These are phyloP conservation scores for Bipolaris zeicola DNA, from an alignment of 2,329 filamentous ascomycete genomes.

Conservation along the genomic window DNA sequence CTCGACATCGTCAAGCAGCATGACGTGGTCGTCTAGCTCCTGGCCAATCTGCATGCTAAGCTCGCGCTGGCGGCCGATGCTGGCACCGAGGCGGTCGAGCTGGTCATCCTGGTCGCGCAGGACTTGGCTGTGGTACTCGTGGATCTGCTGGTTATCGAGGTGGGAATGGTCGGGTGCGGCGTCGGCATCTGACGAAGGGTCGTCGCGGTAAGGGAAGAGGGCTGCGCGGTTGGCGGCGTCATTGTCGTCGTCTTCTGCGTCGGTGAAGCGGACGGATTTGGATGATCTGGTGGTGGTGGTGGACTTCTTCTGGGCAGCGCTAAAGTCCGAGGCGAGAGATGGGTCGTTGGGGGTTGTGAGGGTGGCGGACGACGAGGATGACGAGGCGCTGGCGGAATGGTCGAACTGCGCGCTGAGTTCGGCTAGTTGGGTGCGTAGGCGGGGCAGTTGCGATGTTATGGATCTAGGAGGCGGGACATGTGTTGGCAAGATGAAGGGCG, in stretches of 20 bases:
- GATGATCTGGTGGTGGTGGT: constrained; percentile 46
- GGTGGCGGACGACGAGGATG: constrained; percentile 43
- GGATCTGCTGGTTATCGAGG: constrained; percentile 82
- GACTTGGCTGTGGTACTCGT: constrained; percentile 80
- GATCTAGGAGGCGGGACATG: constrained; percentile 24
- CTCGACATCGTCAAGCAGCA: constrained; percentile 89
- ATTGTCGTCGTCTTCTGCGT: constrained; percentile 46
- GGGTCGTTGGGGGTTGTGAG: constrained; percentile 54
- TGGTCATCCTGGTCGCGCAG: constrained; percentile 91
- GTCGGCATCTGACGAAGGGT: constrained; percentile 56
- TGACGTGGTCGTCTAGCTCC: constrained; percentile 88
- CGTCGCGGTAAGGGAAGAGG: constrained; percentile 74
- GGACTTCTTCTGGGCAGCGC: constrained; percentile 44
- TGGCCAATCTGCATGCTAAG: constrained; percentile 95
- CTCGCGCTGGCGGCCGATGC: constrained; percentile 87
- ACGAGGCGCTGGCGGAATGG: constrained; percentile 50
- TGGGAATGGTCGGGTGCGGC: constrained; percentile 57
- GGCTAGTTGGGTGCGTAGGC: constrained; percentile 74
- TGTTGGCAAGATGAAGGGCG: not conserved
- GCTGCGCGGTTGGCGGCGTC: constrained; percentile 59
- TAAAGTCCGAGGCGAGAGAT: constrained; percentile 46
- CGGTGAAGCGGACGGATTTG: constrained; percentile 87
- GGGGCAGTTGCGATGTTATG: constrained; percentile 63
- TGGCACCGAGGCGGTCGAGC: constrained; percentile 84
- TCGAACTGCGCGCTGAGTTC: constrained; percentile 79